These are phyloP conservation scores for Knoxdaviesia capensis DNA, from an alignment of 2,329 filamentous ascomycete species.

Conservation along the genomic window DNA sequence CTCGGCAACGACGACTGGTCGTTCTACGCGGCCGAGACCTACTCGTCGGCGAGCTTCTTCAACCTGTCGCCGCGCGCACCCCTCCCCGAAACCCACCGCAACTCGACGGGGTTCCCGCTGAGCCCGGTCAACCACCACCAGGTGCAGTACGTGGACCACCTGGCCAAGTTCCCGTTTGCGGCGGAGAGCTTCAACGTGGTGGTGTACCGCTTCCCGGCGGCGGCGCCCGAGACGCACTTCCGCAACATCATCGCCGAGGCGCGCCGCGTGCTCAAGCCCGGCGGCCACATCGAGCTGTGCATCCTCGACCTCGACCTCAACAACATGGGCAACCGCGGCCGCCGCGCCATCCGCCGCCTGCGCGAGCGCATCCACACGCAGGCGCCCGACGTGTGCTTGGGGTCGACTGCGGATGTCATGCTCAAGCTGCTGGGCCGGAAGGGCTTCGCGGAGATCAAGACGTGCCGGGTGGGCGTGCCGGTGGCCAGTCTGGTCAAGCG, in stretches of 20 bases:
- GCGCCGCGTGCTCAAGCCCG: slow-evolving; percentile 57
- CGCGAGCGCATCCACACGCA: slow-evolving; percentile 49
- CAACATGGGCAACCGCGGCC: slow-evolving; percentile 57
- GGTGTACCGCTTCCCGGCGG: slow-evolving; percentile 57
- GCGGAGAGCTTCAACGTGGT: slow-evolving; percentile 57
- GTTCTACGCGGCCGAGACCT: slow-evolving; percentile 66
- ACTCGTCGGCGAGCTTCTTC: slow-evolving; percentile 55
- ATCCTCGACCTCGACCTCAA: slow-evolving; percentile 64
- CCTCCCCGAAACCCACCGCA: slow-evolving; percentile 22
- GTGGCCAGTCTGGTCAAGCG: slow-evolving; percentile 33
- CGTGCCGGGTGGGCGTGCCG: slow-evolving; percentile 59
- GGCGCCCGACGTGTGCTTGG: slow-evolving; percentile 39
- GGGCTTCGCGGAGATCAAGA: slow-evolving; percentile 53
- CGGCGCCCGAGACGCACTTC: slow-evolving; percentile 47
- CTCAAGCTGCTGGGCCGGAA: slow-evolving; percentile 45
- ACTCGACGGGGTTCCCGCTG: slow-evolving; percentile 25
- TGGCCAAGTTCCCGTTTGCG: slow-evolving; percentile 53
- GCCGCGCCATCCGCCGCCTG: slow-evolving; percentile 46
- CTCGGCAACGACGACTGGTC: slow-evolving; percentile 82
- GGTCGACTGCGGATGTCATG: slow-evolving; percentile 37
- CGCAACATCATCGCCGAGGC: slow-evolving; percentile 54
- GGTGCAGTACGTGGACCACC: slow-evolving; percentile 43
- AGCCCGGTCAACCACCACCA: slow-evolving; percentile 56
- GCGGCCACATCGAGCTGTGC: slow-evolving; percentile 60
- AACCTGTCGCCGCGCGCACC: slow-evolving; percentile 45